Evolutionary conservation across 805 yeast genomes (phyloP), one percentile per base, ranked within the genome.

Genomic region (Millerozyma miso): DNA sequence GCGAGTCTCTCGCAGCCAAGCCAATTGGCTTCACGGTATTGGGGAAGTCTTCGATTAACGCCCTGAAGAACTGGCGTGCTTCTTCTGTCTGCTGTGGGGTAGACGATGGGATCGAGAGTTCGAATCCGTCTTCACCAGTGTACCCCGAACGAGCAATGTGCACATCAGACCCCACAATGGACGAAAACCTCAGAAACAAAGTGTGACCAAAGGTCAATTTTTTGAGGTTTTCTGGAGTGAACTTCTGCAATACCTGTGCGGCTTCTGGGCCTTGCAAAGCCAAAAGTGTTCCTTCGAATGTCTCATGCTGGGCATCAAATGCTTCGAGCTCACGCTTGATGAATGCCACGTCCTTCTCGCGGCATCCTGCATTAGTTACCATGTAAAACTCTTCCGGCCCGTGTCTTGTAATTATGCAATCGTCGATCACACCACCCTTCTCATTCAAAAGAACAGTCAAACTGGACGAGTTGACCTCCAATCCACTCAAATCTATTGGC

Each of bases 101-200:
- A 13, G 59, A 38, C 2, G 73, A 67, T 4, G 88, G 84, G 46
- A 90, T 82, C 6, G 95, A 82, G 45, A 91, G 77, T 63, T 93
- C 99, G 63, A 93, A 91, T 1, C 99, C 99, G 62, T 93, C 99
- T 66, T 93, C 99, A 15, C 99, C 99, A 4, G 99, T 93, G 71
- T 93, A 93, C 2, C 99, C 99, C 18, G 95, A 87, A 64, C 99
- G 82, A 3, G 96, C 86, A n/a, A 89, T 75, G 58, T 89, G 95
- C 40, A 85, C 72, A 39, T 72, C 68, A 20, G 67, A 62, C 47
- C 62, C 58, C 41, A 65, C 70, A 55, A 62, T 69, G 2, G 71
- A 65, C 16, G 74, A 59, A 26, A 75, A 59, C 23, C 63, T 63
- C 41, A 77, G 64, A 54, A 71, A 79, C 33, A 67, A 69, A 10